These are phyloP conservation scores for Lactarius deliciosus DNA, from an alignment of 768 basidiomycete genomes.

Conservation along the genomic window DNA sequence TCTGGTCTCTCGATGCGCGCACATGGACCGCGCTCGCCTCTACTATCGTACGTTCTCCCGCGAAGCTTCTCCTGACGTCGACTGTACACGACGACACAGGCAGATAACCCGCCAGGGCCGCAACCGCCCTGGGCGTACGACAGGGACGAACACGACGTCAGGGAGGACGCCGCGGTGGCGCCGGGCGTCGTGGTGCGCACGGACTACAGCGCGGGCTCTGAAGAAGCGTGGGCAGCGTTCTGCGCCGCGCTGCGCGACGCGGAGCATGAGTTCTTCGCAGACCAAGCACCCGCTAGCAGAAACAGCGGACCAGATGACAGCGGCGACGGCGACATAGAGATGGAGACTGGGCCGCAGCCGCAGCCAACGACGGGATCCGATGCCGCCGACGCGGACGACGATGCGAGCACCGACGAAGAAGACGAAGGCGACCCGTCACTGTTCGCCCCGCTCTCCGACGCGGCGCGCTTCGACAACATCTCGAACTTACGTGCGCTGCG, in stretches of 20 bases:
- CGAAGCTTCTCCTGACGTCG: not conserved
- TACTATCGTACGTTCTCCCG: not conserved
- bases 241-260: constrained; percentile 47
- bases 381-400: not conserved
- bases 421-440: constrained; percentile 38
- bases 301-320: constrained; percentile 24
- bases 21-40: constrained; percentile 13
- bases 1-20: constrained; percentile 20
- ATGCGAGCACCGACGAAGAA: constrained; percentile 17
- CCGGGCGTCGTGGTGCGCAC: constrained; percentile 70
- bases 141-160: constrained; percentile 49
- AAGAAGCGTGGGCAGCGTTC: constrained; percentile 64
- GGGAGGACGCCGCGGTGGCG: constrained; percentile 47
- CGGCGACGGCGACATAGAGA: constrained; percentile 22
- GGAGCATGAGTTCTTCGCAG: constrained; percentile 55
- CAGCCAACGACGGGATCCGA: no score
- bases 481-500: constrained; percentile 69
- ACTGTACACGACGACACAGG: not conserved
- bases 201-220: constrained; percentile 56
- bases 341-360: not conserved
- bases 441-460: constrained; percentile 53
- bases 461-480: constrained; percentile 44
- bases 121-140: constrained; percentile 46
- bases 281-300: constrained; percentile 9
- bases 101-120: not conserved